Evolutionary conservation across 2,329 filamentous ascomycete genomes (phyloP), one percentile per base, ranked within the genome.

Genomic region (Aspergillus transmontanensis): DNA sequence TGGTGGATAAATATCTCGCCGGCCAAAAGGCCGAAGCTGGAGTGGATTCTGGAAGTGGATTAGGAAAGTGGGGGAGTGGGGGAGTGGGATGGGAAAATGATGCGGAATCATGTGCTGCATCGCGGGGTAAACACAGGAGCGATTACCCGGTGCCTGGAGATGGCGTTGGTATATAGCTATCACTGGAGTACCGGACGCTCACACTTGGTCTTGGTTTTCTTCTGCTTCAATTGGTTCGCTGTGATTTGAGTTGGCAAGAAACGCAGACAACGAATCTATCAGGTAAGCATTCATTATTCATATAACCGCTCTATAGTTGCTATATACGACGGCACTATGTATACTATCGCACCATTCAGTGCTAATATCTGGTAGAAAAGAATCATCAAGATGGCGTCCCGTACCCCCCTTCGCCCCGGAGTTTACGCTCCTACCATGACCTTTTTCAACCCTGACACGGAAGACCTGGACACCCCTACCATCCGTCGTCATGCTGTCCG

Each of bases 351-450:
- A 34, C 6, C 57, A 28, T 51, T 36, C 36, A 10, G 56, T 53
- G 45, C 51, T 54, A 28, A 56, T 5, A 53, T 55, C 59, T 26
- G 2, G 23, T 26, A 60, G 26, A 46, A 11, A 9, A 41, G 6
- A 34, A 9, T 26, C 7, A 51, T 39, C 56, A 64, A 57, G 57
- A 75, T 60, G 66, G 73, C 76, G 71, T 41, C 79, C 64, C 79
- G 77, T 64, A 85, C 82, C n/a, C 84, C 89, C 67, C 86, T 96
- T 60, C 90, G 90, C 51, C 89, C 90, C 73, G 92, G 92, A 76
- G 93, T 95, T 76, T 96, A 95, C 79, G 91, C 91, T 64, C 93
- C 93, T 30, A 94, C 91, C 64, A 92, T 95, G 89, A 96, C 92
- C 72, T 96, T 96, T 78, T 96, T 96, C 83, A 83, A 94, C 79